A percentile compares a stretch with the other conserved stretches of the same genome.
Evolutionary conservation across 805 yeast genomes (phyloP).

Genomic region (Starmerella potacharoeniae): DNA sequence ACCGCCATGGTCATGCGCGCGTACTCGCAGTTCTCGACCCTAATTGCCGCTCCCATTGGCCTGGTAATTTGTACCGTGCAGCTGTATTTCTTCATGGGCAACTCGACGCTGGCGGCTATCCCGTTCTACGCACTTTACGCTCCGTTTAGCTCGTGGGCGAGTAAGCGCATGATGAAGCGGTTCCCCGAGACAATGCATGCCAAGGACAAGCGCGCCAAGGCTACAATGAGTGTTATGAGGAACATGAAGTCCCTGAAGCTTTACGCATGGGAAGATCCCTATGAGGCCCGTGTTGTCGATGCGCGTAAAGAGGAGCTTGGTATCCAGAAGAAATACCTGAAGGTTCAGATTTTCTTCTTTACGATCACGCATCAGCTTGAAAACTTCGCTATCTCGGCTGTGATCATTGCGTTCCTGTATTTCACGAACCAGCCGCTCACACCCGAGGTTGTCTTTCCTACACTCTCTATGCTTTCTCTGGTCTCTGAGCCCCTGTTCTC

Average conservation of each 20-base stretch:
- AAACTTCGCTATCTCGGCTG: slow-evolving; percentile 70
- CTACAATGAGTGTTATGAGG: slow-evolving; percentile 72
- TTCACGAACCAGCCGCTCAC: slow-evolving; percentile 55
- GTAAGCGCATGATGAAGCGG: slow-evolving; percentile 45
- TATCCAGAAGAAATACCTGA: slow-evolving; percentile 53
- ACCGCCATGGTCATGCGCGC: slow-evolving; percentile 74
- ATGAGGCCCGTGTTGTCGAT: slow-evolving; percentile 49
- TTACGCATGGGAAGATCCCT: slow-evolving; percentile 93
- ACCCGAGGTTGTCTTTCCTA: slow-evolving; percentile 73
- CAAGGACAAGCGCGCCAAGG: slow-evolving; percentile 82
- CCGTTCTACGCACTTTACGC: slow-evolving; percentile 60
- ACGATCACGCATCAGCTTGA: slow-evolving; percentile 54
- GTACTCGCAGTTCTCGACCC: slow-evolving; percentile 57
- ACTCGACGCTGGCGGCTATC: slow-evolving; percentile 85
- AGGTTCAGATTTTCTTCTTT: slow-evolving; percentile 36
- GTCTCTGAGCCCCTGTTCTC: slow-evolving; percentile 29
- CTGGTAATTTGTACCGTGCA: slow-evolving; percentile 61
- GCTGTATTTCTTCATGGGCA: slow-evolving; percentile 60
- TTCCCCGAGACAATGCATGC: slow-evolving; percentile 42
- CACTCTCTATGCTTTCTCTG: slow-evolving; percentile 49
- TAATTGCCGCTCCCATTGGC: slow-evolving; percentile 89
- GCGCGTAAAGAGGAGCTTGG: slow-evolving; percentile 73
- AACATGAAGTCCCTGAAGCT: slow-evolving; percentile 85
- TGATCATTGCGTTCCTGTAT: slow-evolving; percentile 68
- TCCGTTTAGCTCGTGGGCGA: slow-evolving; percentile 59